A percentile compares a stretch with the other conserved stretches of the same genome.
Evolutionary conservation across 2,329 filamentous ascomycete genomes (phyloP).

Genomic region (Sordariomycetes sp.): DNA sequence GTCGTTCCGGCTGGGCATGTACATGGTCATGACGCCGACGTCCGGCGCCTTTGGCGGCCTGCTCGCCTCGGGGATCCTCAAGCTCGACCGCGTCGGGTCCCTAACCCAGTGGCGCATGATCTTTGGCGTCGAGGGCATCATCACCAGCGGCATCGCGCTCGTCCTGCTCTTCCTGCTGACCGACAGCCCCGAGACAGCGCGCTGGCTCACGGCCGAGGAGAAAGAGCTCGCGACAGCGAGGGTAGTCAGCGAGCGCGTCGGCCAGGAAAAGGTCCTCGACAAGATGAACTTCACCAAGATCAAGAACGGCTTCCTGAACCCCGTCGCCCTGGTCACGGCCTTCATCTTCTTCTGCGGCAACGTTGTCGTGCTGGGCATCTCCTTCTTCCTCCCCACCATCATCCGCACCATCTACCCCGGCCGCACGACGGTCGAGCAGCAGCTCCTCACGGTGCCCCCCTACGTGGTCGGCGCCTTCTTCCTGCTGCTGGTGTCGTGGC

Average conservation of each 20-base stretch:
- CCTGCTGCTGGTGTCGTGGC: conserved; percentile 9
- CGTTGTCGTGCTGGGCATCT: conserved; percentile 22
- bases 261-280: conserved; percentile 45
- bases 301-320: conserved; percentile 44
- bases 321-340: conserved; percentile 13
- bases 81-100: conserved; percentile 54
- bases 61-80: conserved; percentile 61
- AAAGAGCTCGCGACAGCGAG: conserved; percentile 39
- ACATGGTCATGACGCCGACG: conserved; percentile 60
- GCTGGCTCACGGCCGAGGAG: conserved; percentile 44
- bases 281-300: conserved; percentile 42
- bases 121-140: conserved; percentile 57
- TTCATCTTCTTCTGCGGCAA: conserved; percentile 8
- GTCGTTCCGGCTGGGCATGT: conserved; percentile 55
- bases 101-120: conserved; percentile 69
- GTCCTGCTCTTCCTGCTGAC: conserved; percentile 39
- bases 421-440: conserved; percentile 13
- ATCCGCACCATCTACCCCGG: conserved; percentile 17
- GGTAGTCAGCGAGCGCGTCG: conserved; percentile 30
- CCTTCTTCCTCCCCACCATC: conserved; percentile 26
- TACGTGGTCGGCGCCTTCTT: conserved; percentile 13
- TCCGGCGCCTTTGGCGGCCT: conserved; percentile 65
- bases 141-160: conserved; percentile 37
- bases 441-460: conserved; percentile 17
- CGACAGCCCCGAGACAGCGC: conserved; percentile 45